Percentiles rank a stretch among this genome's conserved stretches.
phyloP scores from a whole-genome alignment of 306 rosid species.

The Lupinus albus region DNA sequence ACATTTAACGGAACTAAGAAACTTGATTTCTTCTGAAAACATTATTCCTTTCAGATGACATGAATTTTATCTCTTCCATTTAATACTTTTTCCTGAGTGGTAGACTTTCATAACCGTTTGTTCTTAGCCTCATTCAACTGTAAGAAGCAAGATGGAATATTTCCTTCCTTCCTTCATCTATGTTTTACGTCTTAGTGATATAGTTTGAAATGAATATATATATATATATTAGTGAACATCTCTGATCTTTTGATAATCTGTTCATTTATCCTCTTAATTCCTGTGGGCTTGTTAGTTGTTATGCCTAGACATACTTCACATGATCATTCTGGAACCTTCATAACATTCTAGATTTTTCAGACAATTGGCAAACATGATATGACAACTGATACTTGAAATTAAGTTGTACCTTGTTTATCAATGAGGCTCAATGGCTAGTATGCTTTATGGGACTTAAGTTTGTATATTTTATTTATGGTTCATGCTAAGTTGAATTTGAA shows the following conservation, averaged over 20 bases:
- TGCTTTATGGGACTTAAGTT: slow-evolving; percentile 15
- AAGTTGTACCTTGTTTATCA: slow-evolving; percentile 28
- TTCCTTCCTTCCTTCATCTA: slow-evolving; percentile 35
- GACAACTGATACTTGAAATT: slow-evolving; percentile 37
- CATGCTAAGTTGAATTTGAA: slow-evolving; percentile 25
- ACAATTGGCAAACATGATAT: slow-evolving; percentile 34
- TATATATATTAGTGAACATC: slow-evolving; percentile 52
- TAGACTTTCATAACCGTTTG: slow-evolving; percentile 52
- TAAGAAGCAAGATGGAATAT: slow-evolving; percentile 67
- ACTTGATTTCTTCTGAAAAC: slow-evolving; percentile 74
- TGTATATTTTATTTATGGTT: slow-evolving; percentile 35
- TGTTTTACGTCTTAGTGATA: slow-evolving; percentile 51
- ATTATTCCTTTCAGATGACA: slow-evolving; percentile 75
- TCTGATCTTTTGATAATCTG: slow-evolving; percentile 40
- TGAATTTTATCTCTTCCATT: slow-evolving; percentile 36
- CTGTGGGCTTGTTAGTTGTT: slow-evolving; percentile 32
- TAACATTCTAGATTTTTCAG: slow-evolving; percentile 34
- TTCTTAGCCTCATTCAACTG: slow-evolving; percentile 55
- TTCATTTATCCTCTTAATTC: slow-evolving; percentile 40
- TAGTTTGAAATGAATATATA: slow-evolving; percentile 54
- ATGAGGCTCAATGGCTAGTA: slow-evolving; percentile 3
- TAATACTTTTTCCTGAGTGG: slow-evolving; percentile 44
- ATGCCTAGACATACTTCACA: slow-evolving; percentile 29
- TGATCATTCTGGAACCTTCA: slow-evolving; percentile 27
- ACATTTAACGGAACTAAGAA: slow-evolving; percentile 85